phyloP scores from a whole-genome alignment of 164 flowering plant genomes.

The Liquidambar formosana region DNA sequence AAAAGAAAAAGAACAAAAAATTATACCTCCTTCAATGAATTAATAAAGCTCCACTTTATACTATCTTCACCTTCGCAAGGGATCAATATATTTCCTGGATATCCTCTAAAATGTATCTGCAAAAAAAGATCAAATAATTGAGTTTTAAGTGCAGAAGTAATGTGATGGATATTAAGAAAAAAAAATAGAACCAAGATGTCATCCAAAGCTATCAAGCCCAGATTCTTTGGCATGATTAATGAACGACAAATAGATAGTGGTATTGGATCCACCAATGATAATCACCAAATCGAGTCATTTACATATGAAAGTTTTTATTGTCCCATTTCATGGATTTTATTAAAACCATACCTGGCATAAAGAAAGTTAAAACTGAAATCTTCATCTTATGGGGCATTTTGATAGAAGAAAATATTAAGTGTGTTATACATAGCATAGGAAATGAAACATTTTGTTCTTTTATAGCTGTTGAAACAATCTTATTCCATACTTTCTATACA shows the following conservation, averaged over 20 bases:
- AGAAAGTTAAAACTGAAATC: no score
- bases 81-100: conserved; percentile 66
- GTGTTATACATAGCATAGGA: no score
- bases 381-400: no score
- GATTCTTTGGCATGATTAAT: background rate
- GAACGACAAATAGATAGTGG: background rate
- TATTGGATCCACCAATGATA: background rate
- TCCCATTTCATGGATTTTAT: no score
- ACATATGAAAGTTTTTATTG: no score
- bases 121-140: conserved; percentile 2
- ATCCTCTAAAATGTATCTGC: conserved; percentile 96
- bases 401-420: no score
- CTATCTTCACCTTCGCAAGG: conserved; percentile 97
- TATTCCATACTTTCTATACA: no score
- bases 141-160: background rate
- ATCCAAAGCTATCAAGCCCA: background rate
- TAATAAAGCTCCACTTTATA: conserved; percentile 93
- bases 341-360: no score
- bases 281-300: background rate
- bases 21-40: conserved; percentile 89
- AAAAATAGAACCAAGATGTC: background rate
- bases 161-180: background rate
- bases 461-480: no score
- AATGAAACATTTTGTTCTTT: no score
- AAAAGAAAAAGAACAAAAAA: conserved; percentile 3